phyloP scores from a whole-genome alignment of 805 yeast species.

The Cyberlindnera mrakii region DNA sequence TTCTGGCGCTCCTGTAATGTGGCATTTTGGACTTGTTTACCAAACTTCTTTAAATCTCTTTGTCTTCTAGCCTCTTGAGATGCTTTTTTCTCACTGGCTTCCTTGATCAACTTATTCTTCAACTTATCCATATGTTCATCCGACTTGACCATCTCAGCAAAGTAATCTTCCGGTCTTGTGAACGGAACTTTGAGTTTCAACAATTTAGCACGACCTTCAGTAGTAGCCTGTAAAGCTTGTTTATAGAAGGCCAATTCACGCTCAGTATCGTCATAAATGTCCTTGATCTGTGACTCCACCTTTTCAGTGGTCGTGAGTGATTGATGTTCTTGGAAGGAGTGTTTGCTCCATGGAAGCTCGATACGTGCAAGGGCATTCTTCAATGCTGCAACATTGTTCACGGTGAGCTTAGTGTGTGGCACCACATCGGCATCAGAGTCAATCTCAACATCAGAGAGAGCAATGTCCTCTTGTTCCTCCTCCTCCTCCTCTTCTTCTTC shows the following conservation, averaged over 20 bases:
- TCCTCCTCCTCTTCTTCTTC: conserved; percentile 52
- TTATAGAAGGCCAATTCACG: conserved; percentile 93
- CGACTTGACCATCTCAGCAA: conserved; percentile 97
- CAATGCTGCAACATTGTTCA: conserved; percentile 83
- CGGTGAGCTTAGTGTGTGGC: conserved; percentile 83
- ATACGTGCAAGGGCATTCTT: conserved; percentile 63
- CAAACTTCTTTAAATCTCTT: conserved; percentile 91
- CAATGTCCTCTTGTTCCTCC: conserved; percentile 75
- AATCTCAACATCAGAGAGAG: conserved; percentile 84
- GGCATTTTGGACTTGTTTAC: conserved; percentile 93
- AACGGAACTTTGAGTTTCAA: conserved; percentile 76
- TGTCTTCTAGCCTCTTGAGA: conserved; percentile 91
- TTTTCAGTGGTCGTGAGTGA: conserved; percentile 54
- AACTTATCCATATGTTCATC: conserved; percentile 98
- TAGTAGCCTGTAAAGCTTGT: conserved; percentile 84
- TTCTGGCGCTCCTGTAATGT: conserved; percentile 90
- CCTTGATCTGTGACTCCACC: conserved; percentile 65
- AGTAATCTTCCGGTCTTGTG: conserved; percentile 89
- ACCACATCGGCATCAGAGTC: conserved; percentile 94
- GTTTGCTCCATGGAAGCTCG: conserved; percentile 51
- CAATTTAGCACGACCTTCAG: conserved; percentile 60
- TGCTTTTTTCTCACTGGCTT: conserved; percentile 80
- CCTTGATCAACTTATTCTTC: conserved; percentile 72
- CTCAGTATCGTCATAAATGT: conserved; percentile 91
- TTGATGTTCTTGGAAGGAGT: conserved; percentile 81